Evolutionary conservation across 768 basidiomycete genomes (phyloP).

Genomic region (Lentinula detonsa): DNA sequence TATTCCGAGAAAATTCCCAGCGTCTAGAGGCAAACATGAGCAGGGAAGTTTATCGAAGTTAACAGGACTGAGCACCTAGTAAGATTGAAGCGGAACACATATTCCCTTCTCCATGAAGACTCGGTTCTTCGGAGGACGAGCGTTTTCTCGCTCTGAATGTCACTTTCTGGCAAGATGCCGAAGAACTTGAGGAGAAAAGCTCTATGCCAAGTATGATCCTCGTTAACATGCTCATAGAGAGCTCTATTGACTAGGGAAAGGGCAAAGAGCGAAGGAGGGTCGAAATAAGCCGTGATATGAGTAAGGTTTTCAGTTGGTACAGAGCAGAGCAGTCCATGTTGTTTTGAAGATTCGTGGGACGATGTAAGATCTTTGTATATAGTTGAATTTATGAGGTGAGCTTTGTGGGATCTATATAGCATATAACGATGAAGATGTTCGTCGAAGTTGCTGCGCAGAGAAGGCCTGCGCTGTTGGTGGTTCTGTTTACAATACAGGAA

Average conservation of each 20-base stretch:
- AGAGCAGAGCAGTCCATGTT: slow-evolving; percentile 3
- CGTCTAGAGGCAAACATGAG: slow-evolving; percentile 35
- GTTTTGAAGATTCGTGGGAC: neutral
- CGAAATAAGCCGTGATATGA: slow-evolving; percentile 68
- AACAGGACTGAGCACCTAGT: slow-evolving; percentile 34
- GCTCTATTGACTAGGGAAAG: slow-evolving; percentile 47
- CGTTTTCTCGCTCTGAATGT: slow-evolving; percentile 37
- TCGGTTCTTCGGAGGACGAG: slow-evolving; percentile 53
- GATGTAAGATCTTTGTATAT: neutral
- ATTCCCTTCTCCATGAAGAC: slow-evolving; percentile 66
- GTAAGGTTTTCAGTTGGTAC: slow-evolving; percentile 70
- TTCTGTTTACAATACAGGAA: neutral
- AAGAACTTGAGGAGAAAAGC: slow-evolving; percentile 69
- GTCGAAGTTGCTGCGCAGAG: neutral
- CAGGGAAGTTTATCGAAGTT: neutral
- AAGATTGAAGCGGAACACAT: slow-evolving; percentile 48
- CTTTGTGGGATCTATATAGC: neutral
- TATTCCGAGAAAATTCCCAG: slow-evolving; percentile 60
- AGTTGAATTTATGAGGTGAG: neutral
- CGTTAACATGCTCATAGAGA: slow-evolving; percentile 60
- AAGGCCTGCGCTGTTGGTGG: neutral
- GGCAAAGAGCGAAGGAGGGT: slow-evolving; percentile 53
- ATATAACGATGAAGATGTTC: neutral
- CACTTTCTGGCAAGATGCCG: slow-evolving; percentile 58
- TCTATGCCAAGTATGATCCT: slow-evolving; percentile 76